phyloP scores from a whole-genome alignment of 2,329 filamentous ascomycete genomes.

The Cercospora berteroae region DNA sequence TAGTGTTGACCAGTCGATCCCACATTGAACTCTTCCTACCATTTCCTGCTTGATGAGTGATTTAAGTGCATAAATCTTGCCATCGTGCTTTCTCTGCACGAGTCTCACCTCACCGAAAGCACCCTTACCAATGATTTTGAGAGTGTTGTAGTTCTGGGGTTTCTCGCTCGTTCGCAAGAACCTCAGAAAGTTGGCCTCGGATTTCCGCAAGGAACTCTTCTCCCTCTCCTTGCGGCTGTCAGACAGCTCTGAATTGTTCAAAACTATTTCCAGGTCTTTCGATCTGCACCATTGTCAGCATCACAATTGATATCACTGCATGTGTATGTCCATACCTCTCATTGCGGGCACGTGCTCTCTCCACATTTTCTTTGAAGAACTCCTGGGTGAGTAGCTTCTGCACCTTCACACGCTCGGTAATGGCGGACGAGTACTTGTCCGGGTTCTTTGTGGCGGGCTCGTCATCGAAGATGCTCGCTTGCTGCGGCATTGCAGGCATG shows the following conservation, averaged over 20 bases:
- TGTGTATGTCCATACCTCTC: conserved; percentile 63
- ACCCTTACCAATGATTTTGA: conserved; percentile 99
- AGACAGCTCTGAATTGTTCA: conserved; percentile 72
- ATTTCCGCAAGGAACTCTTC: conserved; percentile 77
- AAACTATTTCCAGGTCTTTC: conserved; percentile 83
- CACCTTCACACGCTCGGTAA: conserved; percentile 69
- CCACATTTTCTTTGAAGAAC: conserved; percentile 98
- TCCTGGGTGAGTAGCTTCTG: conserved; percentile 65
- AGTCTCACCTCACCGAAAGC: conserved; percentile 98
- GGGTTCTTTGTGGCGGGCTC: conserved; percentile 75
- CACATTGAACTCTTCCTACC: conserved; percentile 45
- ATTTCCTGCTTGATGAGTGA: conserved; percentile 98
- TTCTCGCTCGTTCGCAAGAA: conserved; percentile 92
- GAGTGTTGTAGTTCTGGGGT: conserved; percentile 89
- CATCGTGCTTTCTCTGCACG: conserved; percentile 92
- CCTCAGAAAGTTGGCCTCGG: conserved; percentile 88
- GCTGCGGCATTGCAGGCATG: conserved; percentile 48
- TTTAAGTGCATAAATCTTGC: conserved; percentile 97
- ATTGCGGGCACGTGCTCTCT: conserved; percentile 91
- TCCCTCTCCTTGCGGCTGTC: conserved; percentile 78
- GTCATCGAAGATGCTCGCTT: conserved; percentile 51
- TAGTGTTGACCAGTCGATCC: not conserved
- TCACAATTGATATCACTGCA: not conserved
- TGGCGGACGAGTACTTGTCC: conserved; percentile 83
- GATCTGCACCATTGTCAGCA: conserved; percentile 58